phyloP scores from a whole-genome alignment of 176 grass and related monocot genomes.

The Carex littledalei region DNA sequence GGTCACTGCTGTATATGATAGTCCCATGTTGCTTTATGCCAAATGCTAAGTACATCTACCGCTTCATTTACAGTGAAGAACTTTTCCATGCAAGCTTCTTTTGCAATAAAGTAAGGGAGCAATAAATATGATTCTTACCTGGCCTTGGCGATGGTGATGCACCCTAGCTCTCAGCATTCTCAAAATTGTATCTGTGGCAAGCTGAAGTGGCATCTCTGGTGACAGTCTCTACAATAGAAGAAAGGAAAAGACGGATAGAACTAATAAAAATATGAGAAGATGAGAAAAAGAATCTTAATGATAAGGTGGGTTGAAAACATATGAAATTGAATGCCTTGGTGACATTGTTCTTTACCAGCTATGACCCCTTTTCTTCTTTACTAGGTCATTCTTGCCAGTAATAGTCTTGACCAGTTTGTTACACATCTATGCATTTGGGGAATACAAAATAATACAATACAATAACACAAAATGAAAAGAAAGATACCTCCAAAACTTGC shows the following conservation, averaged over 20 bases:
- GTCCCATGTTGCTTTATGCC: not conserved
- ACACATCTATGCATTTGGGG: not conserved
- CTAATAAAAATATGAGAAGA: not conserved
- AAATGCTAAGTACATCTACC: not conserved
- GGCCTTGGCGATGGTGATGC: constrained; percentile 90
- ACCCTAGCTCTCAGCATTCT: constrained; percentile 88
- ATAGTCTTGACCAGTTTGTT: not conserved
- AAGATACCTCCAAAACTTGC: constrained; percentile 89
- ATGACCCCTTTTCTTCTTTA: not conserved
- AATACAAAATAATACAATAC: not conserved
- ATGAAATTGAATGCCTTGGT: not conserved
- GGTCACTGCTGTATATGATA: not conserved
- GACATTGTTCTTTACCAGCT: not conserved
- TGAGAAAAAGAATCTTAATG: not conserved
- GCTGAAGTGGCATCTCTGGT: constrained; percentile 86
- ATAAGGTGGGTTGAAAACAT: not conserved
- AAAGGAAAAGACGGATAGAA: not conserved
- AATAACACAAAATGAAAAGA: constrained; percentile 17
- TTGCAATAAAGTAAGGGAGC: not conserved
- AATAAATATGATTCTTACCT: constrained; percentile 36
- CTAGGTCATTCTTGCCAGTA: not conserved
- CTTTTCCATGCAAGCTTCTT: not conserved
- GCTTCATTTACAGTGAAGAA: not conserved
- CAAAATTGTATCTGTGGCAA: constrained; percentile 85
- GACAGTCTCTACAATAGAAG: constrained; percentile 67